Base-by-base conservation (phyloP, 768 basidiomycete genomes). In the Boletus rex-veris region DNA sequence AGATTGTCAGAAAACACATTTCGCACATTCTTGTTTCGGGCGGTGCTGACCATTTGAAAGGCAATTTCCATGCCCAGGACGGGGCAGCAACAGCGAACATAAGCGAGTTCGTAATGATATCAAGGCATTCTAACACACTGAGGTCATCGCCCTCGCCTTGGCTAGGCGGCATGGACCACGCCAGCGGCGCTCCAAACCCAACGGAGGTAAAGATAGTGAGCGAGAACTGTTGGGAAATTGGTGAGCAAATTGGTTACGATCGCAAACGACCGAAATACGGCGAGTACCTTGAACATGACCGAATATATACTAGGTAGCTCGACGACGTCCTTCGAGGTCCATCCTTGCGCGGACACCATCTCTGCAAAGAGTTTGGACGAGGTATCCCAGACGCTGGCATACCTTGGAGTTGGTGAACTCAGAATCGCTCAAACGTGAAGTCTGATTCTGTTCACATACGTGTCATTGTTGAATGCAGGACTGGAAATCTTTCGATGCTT, bases 391-490 rank as follows among this genome's bases (percentile, higher is more conserved):
- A 63, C 62, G 45, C 36, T 8, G 4, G 50, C 47, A 39, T 53
- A 63, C 21, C 62, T 63, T 45, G 9, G 8, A 10, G 21, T 5
- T 26, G 15, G 8, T 14, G 11, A 35, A 14, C 1, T 35, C 12
- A 38, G 36, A 15, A n/a, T 45, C 16, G 2, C 15, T 40, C 31
- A 14, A 16, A 7, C 6, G 39, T n/a, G 12, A 12, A 40, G 28
- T 26, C 7, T 3, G 9, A 15, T 30, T 26, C n/a, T 26, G 16
- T 49, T 16, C 26, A 60, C 62, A 11, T 39, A 64, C 62, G 53
- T 63, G 5, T 61, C 55, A 3, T 58, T 61, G 45, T 61, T 61
- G 8, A 64, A 63, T 4, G 62, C 62, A 42, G 62, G 62, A 19
- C 35, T 45, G 15, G 52, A 11, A 3, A 63, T 50, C 35, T 53